Evolutionary conservation across 1,139 yeast species (phyloP), one percentile per base, ranked within the genome.

Genomic region (Insectozyma bohioensis): DNA sequence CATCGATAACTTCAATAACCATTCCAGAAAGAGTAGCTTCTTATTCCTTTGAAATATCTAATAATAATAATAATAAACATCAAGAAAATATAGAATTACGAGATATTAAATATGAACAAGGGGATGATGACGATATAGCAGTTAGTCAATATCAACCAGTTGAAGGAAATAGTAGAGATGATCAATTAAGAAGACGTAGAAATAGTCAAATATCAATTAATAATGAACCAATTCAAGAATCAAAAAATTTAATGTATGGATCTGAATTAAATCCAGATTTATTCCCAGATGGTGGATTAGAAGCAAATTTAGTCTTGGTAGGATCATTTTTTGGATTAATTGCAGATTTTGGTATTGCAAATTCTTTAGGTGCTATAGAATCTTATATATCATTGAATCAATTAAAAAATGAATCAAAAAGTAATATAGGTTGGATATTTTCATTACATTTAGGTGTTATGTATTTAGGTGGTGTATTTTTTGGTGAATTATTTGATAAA

Each of bases 271-370:
- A 59, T 31, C 54, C 58, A 2, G 45, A 46, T 23, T 52, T 52
- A 16, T 73, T 73, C 46, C 92, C 92, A 0, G 85, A 81, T 39
- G 85, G 86, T 2, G 86, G 85, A 1, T 35, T 49, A 28, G 46
- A 55, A 28, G 84, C 85, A 1, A 75, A 82, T 69, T 39, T 66
- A 6, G 83, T 77, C 0, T 77, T 82, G 1, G 54, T 78, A 6
- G 87, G 87, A 2, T 71, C 83, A 1, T 78, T 78, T 54, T 55
- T 76, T 34, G 79, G 85, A 1, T 58, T 76, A 26, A 58, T 75
- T 11, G 72, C 75, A n/a, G 70, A 72, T n/a, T 80, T 82, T 51
- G 87, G 87, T 2, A 52, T 80, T 22, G 66, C 74, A 40, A 80
- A 79, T 44, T 54, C 80, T 5, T 57, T 73, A 21, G 85, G 86